phyloP scores from a whole-genome alignment of 1,284 basidiomycete species.

The Trichosporon coremiiforme region DNA sequence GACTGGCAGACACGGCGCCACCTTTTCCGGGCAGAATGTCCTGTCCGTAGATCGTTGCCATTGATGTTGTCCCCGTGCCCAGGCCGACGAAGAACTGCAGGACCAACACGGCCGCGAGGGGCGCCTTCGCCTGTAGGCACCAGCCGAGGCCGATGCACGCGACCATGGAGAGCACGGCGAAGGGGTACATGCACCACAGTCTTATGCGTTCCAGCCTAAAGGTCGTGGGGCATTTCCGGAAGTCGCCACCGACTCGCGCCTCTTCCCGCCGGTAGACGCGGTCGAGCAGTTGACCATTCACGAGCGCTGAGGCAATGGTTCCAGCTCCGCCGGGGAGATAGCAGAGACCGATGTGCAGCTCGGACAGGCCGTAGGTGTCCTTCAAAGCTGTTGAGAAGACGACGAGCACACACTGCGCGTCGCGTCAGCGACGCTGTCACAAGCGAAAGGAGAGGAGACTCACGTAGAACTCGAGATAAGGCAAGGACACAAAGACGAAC shows the following conservation, averaged over 20 bases:
- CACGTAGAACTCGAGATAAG: slow-evolving; percentile 55
- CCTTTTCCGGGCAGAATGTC: slow-evolving; percentile 52
- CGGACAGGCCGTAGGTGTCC: slow-evolving; percentile 46
- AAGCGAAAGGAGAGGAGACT: slow-evolving; percentile 21
- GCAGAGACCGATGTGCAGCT: slow-evolving; percentile 54
- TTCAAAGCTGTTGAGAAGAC: slow-evolving; percentile 52
- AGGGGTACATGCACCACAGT: slow-evolving; percentile 42
- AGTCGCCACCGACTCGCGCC: slow-evolving; percentile 47
- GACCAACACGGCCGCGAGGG: slow-evolving; percentile 43
- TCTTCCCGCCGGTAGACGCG: slow-evolving; percentile 48
- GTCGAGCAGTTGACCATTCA: slow-evolving; percentile 52
- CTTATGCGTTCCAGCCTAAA: slow-evolving; percentile 49
- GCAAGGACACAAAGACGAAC: slow-evolving; percentile 46
- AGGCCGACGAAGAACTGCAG: slow-evolving; percentile 47
- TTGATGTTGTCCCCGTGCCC: slow-evolving; percentile 41
- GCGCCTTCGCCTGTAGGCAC: slow-evolving; percentile 45
- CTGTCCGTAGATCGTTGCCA: slow-evolving; percentile 50
- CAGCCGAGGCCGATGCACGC: slow-evolving; percentile 45
- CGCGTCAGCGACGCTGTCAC: background rate
- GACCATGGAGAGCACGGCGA: slow-evolving; percentile 34
- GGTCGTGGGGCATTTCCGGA: slow-evolving; percentile 39
- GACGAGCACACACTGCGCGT: slow-evolving; percentile 22
- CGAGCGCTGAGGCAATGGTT: slow-evolving; percentile 39
- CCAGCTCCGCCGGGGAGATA: slow-evolving; percentile 55
- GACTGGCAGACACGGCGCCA: slow-evolving; percentile 52